Evolutionary conservation across 2,329 filamentous ascomycete species (phyloP), one percentile per base, ranked within the genome.

Genomic region (Sporothrix pallida): DNA sequence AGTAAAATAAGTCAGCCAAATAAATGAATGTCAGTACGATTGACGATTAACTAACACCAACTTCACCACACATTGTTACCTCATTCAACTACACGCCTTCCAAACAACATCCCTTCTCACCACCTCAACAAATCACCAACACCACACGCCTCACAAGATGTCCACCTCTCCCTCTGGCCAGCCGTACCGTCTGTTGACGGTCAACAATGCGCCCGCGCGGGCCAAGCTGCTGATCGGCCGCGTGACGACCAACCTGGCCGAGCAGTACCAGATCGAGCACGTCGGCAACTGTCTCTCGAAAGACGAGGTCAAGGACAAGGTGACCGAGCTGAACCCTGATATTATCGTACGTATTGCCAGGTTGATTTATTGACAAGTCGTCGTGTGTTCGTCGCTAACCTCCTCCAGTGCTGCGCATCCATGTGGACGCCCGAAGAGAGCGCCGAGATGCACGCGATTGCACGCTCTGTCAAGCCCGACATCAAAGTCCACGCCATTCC

Each of bases 141-240:
- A n/a, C 44, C 23, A n/a, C 68, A 17, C 17, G 7, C 31, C 31
- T 37, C 2, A 20, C 23, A 62, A 20, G 8, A 73, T 63, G 72
- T 63, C 65, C 9, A 48, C 67, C 37, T 5, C 58, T 9, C 48
- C 72, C 20, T 89, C 62, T 9, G 62, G 62, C 62, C 42, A 48
- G 62, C 62, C 89, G 4, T 92, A 86, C 81, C 87, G 84, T 77
- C 86, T 92, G 13, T 86, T 92, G 44, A 92, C 89, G 1, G 89
- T 92, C 76, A 92, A 92, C 82, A 91, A 87, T 1, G 89, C 87
- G 1, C 90, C 90, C 0, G 90, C 91, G 75, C 84, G 90, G 73
- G 91, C 90, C 48, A 88, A 89, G 81, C 81, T 83, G 8, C 81
- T 93, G 48, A 87, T 91, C 77, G 90, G 90, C 12, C 85, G 88